phyloP scores from a whole-genome alignment of 345 rosid species.

The Tarenaya hassleriana region DNA sequence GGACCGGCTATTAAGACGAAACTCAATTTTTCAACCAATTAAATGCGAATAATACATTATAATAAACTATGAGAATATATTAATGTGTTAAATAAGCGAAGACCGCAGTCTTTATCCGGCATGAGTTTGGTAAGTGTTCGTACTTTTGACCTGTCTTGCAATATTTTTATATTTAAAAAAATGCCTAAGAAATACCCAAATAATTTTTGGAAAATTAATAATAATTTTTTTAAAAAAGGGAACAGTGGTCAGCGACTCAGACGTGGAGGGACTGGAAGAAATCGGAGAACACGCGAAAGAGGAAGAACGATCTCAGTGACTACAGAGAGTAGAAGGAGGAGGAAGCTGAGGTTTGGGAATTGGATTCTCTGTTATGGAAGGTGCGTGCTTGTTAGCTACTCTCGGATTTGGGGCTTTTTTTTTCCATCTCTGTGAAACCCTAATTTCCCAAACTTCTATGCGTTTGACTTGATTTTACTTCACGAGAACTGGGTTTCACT shows the following conservation, averaged over 20 bases:
- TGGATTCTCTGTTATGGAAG: constrained; percentile 22
- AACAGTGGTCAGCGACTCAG: constrained; percentile 33
- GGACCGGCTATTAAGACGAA: no score
- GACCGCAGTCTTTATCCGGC: no score
- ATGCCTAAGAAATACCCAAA: no score
- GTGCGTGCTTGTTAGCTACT: constrained; percentile 17
- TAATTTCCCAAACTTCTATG: constrained; percentile 10
- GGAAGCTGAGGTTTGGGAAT: constrained; percentile 10
- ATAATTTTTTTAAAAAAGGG: constrained; percentile 1
- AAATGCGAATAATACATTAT: no score
- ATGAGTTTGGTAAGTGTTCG: no score
- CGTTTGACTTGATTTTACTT: constrained; percentile 11
- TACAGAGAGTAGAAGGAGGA: constrained; percentile 2
- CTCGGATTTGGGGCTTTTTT: background rate
- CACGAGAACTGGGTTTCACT: constrained; percentile 1
- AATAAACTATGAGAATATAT: no score
- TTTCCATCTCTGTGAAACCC: constrained; percentile 17
- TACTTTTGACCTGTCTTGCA: constrained; percentile 34
- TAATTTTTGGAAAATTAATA: no score
- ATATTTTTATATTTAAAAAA: no score
- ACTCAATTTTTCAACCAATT: no score
- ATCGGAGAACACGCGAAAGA: constrained; percentile 1
- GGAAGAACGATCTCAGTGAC: constrained; percentile 11
- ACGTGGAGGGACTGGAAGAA: constrained; percentile 15
- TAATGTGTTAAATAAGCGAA: no score